These are phyloP conservation scores for Nicotiana tomentosiformis DNA, from an alignment of 257 asterid genomes.

Conservation along the genomic window DNA sequence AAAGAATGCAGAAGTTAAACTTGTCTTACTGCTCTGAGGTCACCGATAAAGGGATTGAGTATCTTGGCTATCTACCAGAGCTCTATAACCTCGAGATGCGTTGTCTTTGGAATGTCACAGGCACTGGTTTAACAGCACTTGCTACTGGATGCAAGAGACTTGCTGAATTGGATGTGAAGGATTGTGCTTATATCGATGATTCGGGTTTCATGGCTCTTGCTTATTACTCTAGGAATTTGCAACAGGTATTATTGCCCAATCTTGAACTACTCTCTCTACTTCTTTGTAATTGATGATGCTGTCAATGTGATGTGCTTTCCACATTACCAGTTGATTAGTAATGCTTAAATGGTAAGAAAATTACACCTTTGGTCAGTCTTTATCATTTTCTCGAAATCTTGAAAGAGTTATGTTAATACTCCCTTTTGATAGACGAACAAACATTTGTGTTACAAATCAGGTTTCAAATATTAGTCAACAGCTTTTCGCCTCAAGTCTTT, in stretches of 20 bases:
- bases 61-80: conserved; percentile 34
- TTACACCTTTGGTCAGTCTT: not conserved
- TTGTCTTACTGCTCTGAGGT: conserved; percentile 53
- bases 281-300: not conserved
- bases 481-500: not conserved
- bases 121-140: conserved; percentile 51
- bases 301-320: not conserved
- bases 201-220: conserved; percentile 69
- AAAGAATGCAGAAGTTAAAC: conserved; percentile 45
- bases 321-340: not conserved
- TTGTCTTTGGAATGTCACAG: conserved; percentile 38
- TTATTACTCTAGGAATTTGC: conserved; percentile 56
- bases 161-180: conserved; percentile 55
- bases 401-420: not conserved
- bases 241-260: conserved; percentile 39
- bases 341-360: not conserved
- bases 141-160: conserved; percentile 64
- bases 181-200: conserved; percentile 45
- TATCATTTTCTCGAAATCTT: not conserved
- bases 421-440: not conserved
- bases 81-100: conserved; percentile 53
- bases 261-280: not conserved
- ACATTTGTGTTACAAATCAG: not conserved
- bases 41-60: conserved; percentile 50
- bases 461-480: not conserved